A percentile compares a stretch with the other conserved stretches of the same genome.
These are phyloP conservation scores for Eremothecium coryli DNA, from an alignment of 1,139 yeast species.

Conservation along the genomic window DNA sequence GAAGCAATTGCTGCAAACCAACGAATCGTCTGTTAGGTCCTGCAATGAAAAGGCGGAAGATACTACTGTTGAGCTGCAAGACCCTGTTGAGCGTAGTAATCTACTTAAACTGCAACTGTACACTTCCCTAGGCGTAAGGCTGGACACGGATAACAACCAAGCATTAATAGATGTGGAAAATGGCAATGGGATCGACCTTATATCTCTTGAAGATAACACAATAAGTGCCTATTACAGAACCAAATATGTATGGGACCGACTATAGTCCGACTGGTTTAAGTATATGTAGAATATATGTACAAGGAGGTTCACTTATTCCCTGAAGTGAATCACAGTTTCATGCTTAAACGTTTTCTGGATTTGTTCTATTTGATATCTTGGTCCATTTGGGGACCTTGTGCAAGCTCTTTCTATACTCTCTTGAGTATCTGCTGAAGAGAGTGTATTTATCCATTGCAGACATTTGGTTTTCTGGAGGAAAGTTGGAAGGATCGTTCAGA, in stretches of 20 bases:
- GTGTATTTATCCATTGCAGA: constrained; percentile 74
- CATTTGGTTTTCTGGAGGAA: constrained; percentile 82
- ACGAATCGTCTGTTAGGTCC: constrained; percentile 3
- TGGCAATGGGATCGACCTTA: constrained; percentile 17
- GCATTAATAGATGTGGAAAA: constrained; percentile 18
- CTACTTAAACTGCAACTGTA: constrained; percentile 24
- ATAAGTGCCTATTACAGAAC: constrained; percentile 23
- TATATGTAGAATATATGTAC: constrained; percentile 5
- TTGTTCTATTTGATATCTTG: constrained; percentile 66
- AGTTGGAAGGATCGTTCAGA: constrained; percentile 30
- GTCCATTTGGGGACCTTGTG: constrained; percentile 91
- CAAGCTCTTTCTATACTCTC: constrained; percentile 77
- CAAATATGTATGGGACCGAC: constrained; percentile 25
- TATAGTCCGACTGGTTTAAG: background rate
- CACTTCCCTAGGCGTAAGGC: constrained; percentile 25
- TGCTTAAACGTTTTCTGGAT: constrained; percentile 63
- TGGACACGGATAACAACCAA: constrained; percentile 24
- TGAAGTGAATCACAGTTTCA: background rate
- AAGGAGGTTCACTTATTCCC: background rate
- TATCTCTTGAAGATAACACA: constrained; percentile 20
- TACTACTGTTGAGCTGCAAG: constrained; percentile 6
- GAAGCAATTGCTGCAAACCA: constrained; percentile 10
- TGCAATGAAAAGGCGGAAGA: constrained; percentile 8
- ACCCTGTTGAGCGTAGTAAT: constrained; percentile 19
- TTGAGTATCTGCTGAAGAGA: constrained; percentile 65